Conservation (phyloP, 2,329 filamentous ascomycete genomes). For the Aspergillus amoenus region DNA sequence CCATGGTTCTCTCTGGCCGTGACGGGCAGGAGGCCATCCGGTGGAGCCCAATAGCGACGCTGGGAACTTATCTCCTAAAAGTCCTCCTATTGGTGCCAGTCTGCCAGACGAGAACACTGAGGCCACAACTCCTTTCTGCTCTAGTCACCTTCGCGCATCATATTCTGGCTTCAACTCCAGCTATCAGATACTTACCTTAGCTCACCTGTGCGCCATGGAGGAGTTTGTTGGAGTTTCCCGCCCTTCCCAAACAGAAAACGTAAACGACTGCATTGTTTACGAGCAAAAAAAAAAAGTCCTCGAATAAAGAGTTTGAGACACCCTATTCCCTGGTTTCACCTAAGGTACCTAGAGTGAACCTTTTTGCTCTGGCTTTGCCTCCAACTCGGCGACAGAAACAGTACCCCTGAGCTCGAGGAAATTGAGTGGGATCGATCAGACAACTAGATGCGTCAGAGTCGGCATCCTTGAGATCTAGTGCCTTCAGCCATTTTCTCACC, state of each 20-base stretch:
- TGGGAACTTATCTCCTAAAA: constrained; percentile 24
- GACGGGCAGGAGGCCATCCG: neutral
- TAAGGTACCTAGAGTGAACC: neutral
- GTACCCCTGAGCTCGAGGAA: too few species aligned
- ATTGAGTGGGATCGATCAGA: neutral
- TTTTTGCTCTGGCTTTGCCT: too few species aligned
- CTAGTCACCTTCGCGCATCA: neutral
- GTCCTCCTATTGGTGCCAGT: constrained; percentile 21
- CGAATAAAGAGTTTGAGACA: neutral
- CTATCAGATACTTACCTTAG: neutral
- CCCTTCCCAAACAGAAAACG: neutral
- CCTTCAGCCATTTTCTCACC: neutral
- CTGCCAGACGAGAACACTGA: neutral
- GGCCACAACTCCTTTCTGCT: constrained; percentile 13
- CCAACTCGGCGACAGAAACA: too few species aligned
- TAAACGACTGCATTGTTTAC: neutral
- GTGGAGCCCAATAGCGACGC: constrained; percentile 19
- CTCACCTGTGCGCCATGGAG: neutral
- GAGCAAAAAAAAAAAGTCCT: neutral
- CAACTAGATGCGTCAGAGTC: neutral
- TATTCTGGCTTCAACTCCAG: neutral
- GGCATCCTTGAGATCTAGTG: neutral
- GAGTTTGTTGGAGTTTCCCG: neutral
- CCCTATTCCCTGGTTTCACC: neutral
- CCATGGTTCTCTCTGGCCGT: neutral